These are phyloP conservation scores for Inga laurina DNA, from an alignment of 306 rosid species.

Conservation along the genomic window DNA sequence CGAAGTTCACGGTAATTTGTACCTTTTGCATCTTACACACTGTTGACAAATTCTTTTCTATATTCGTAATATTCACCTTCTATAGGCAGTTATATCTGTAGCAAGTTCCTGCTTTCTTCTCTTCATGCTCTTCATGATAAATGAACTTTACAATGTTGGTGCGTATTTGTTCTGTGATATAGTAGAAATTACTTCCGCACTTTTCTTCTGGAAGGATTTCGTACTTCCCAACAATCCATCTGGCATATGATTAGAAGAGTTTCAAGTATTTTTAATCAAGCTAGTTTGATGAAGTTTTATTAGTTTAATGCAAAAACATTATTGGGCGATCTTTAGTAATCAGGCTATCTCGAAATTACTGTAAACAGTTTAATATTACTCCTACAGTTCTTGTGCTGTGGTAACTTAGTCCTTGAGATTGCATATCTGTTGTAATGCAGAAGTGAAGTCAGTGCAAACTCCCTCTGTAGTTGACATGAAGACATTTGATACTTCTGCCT, in stretches of 20 bases:
- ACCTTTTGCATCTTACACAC: conserved; percentile 22
- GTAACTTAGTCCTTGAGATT: conserved; percentile 3
- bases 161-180: neutral
- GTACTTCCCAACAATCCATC: neutral
- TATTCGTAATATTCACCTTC: neutral
- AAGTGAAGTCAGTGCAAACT: conserved; percentile 63
- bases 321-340: neutral
- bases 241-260: neutral
- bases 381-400: neutral
- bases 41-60: conserved; percentile 21
- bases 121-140: conserved; percentile 9
- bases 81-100: conserved; percentile 9
- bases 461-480: conserved; percentile 58
- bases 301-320: conserved; percentile 7
- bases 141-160: neutral
- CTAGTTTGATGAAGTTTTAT: neutral
- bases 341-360: neutral
- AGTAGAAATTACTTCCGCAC: conserved; percentile 15
- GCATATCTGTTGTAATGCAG: conserved; percentile 50
- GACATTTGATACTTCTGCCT: conserved; percentile 56
- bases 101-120: neutral
- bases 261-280: neutral
- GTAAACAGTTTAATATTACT: conserved; percentile 16
- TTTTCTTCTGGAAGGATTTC: neutral
- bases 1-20: conserved; percentile 63